These are phyloP conservation scores for Dioszegia aurantiaca DNA, from an alignment of 768 basidiomycete species.

Conservation along the genomic window DNA sequence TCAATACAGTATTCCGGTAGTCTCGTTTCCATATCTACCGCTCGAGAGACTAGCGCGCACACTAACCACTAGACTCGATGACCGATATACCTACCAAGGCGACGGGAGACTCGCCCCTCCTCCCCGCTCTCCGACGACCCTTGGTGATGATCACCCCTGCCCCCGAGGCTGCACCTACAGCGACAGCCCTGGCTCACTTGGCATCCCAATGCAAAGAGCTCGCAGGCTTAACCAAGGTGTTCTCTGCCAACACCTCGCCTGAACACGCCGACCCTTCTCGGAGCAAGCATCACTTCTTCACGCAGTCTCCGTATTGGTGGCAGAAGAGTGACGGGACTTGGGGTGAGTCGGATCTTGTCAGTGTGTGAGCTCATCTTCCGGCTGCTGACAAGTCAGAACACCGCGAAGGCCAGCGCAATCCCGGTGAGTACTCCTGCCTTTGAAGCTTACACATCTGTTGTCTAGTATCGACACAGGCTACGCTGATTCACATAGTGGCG, in stretches of 20 bases:
- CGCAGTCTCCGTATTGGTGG: constrained; percentile 25
- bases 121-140: too few species aligned
- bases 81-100: too few species aligned
- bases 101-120: too few species aligned
- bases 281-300: constrained; percentile 21
- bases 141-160: too few species aligned
- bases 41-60: too few species aligned
- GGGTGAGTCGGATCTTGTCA: constrained; percentile 15
- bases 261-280: constrained; percentile 1
- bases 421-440: constrained; percentile 14
- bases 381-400: constrained; percentile 12
- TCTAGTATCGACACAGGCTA: background rate
- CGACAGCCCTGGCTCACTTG: too few species aligned
- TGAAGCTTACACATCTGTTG: too few species aligned
- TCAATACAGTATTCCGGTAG: too few species aligned
- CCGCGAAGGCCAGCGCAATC: constrained; percentile 26
- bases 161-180: too few species aligned
- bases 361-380: background rate
- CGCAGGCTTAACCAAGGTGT: background rate
- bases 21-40: too few species aligned
- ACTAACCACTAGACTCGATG: too few species aligned
- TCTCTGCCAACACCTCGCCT: constrained; percentile 11
- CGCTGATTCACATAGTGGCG: constrained; percentile 6
- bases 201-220: background rate
- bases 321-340: constrained; percentile 12